Evolutionary conservation across 2,329 filamentous ascomycete species (phyloP).

Genomic region (Penicillium sp.): DNA sequence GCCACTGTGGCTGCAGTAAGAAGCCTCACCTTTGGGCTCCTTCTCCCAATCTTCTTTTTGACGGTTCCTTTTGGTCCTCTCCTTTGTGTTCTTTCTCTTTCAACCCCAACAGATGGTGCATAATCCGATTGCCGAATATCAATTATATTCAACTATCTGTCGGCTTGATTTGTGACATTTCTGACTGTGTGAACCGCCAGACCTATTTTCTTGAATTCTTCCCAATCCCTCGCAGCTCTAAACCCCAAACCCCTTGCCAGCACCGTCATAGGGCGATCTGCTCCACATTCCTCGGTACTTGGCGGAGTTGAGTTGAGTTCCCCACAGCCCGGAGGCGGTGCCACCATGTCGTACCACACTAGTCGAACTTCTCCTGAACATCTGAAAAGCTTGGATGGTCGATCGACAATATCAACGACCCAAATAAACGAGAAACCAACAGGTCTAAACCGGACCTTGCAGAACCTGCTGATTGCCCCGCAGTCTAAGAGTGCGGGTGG

Average conservation of each 20-base stretch:
- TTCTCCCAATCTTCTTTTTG: background rate
- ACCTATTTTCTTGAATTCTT: too few species aligned
- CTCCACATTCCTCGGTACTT: too few species aligned
- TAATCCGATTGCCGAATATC: too few species aligned
- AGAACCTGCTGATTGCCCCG: constrained; percentile 59
- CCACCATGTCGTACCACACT: constrained; percentile 31
- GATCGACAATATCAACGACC: constrained; percentile 1
- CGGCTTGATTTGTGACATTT: too few species aligned
- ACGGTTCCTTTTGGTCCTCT: too few species aligned
- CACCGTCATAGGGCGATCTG: too few species aligned
- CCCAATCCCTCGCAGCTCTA: too few species aligned
- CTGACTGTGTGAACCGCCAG: too few species aligned
- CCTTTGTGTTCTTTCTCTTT: background rate
- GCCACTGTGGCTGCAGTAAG: constrained; percentile 9
- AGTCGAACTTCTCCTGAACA: constrained; percentile 44
- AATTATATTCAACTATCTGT: too few species aligned
- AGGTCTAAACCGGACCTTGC: constrained; percentile 59
- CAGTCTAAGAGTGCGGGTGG: constrained; percentile 39
- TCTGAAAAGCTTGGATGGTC: background rate
- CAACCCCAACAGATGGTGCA: too few species aligned
- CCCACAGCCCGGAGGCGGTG: constrained; percentile 32
- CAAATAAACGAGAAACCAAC: background rate
- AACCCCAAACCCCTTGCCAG: too few species aligned
- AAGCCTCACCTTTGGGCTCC: constrained; percentile 9
- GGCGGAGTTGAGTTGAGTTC: constrained; percentile 7